A percentile compares a stretch with the other conserved stretches of the same genome.
Conservation (phyloP, 139 green algal genomes). For the Picochlorum costavermella region DNA sequence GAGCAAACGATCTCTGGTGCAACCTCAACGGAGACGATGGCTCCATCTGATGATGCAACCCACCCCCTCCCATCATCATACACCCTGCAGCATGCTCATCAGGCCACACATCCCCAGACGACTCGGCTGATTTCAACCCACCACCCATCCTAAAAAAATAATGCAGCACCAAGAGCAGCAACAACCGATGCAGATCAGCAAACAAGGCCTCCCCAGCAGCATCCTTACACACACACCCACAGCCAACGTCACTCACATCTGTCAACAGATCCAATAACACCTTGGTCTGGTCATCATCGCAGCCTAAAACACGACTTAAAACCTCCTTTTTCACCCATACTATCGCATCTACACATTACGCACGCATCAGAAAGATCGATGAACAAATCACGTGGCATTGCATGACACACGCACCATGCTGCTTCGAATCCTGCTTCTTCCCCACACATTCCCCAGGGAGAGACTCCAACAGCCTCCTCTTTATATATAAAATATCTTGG, state of each 20-base stretch:
- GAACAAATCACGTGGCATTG: too few relatives aligned
- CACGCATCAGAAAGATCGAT: too few relatives aligned
- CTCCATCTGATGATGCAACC: conserved; percentile 10
- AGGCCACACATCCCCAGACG: conserved; percentile 61
- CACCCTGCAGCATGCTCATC: not conserved
- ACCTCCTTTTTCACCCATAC: not conserved
- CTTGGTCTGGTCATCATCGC: not conserved
- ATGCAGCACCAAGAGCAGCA: conserved; percentile 61
- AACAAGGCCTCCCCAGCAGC: not conserved
- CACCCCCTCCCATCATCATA: too few relatives aligned
- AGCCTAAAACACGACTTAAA: not conserved
- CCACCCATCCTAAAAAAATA: conserved; percentile 32
- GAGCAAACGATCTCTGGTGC: not conserved
- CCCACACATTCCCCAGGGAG: too few relatives aligned
- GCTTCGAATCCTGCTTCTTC: too few relatives aligned
- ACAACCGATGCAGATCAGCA: conserved; percentile 50
- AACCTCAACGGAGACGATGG: conserved; percentile 21
- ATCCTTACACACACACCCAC: not conserved
- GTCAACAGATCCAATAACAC: not conserved
- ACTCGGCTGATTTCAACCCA: too few relatives aligned
- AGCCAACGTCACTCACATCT: not conserved
- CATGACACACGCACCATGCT: too few relatives aligned
- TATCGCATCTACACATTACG: too few relatives aligned
- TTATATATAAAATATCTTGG: not conserved
- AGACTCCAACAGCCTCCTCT: not conserved